Base-by-base conservation (phyloP, 768 basidiomycete species). In the Lyophyllum shimeji region DNA sequence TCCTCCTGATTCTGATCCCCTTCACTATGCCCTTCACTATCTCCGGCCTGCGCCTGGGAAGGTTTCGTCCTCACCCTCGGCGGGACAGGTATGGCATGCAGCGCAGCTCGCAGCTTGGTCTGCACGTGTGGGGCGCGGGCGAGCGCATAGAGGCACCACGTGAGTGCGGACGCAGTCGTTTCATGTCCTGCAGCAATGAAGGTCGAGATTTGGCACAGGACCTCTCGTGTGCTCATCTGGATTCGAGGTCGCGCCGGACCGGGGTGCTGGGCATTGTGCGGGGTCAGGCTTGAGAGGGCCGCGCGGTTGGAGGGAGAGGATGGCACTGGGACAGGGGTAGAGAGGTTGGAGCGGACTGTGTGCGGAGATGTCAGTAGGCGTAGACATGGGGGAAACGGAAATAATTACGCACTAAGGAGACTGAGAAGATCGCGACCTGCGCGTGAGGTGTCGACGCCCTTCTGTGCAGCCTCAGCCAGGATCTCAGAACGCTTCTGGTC, bases 181-280 rank as follows among this genome's bases (percentile, higher is more conserved):
- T 88, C 86, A 70, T 89, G 81, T 11, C 87, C 86, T 4, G 84
- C 82, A 13, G 81, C 75, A 27, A 87, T 73, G 65, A 87, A 86
- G 0, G 83, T 86, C 11, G 81, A 78, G 57, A 87, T 86, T 60
- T 86, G 87, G 60, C 76, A 83, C 21, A 84, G 70, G 1, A 82
- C 77, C 58, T 89, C 85, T n/a, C 74, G 68, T 34, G 79, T 75
- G 11, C 79, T 75, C 74, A 89, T 75, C n/a, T 75, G 74, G 56
- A 80, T 76, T n/a, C 37, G 48, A 5, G n/a, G n/a, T 34, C 34
- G 47, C 4, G 3, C n/a, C 7, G 1, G 9, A n/a, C 5, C 6
- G 27, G 15, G 29, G 47, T n/a, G 31, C n/a, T 12, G 11, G 29
- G 29, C 5, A 4, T 29, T 29, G 4, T 29, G 29, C 29, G 4